phyloP scores from a whole-genome alignment of 495 filamentous ascomycete species.

The Aspergillus baeticus region DNA sequence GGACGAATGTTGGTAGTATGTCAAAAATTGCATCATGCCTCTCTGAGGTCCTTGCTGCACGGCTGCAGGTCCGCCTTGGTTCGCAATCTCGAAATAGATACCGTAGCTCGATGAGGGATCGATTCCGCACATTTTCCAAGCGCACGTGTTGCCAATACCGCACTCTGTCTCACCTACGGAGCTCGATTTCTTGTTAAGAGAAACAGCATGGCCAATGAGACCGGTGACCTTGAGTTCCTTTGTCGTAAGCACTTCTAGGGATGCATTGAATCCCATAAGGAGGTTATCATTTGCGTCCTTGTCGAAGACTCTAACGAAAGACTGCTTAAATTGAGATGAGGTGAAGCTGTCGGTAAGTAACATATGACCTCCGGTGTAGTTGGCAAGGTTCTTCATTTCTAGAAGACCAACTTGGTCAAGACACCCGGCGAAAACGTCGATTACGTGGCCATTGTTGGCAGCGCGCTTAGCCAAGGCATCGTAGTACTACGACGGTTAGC shows the following conservation, averaged over 20 bases:
- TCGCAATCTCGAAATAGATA: constrained; percentile 96
- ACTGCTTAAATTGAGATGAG: constrained; percentile 99
- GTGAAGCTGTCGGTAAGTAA: constrained; percentile 99
- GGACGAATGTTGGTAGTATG: constrained; percentile 97
- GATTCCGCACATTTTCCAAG: constrained; percentile 99
- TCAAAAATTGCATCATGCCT: constrained; percentile 98
- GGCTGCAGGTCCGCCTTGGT: constrained; percentile 84
- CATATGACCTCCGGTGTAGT: constrained; percentile 97
- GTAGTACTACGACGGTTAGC: constrained; percentile 72
- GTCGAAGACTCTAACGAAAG: constrained; percentile 95
- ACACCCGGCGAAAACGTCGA: constrained; percentile 98
- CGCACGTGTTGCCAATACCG: constrained; percentile 98
- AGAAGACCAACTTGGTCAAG: constrained; percentile 96
- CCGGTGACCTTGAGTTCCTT: constrained; percentile 99
- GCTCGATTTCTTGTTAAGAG: constrained; percentile 95
- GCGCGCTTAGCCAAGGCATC: constrained; percentile 94
- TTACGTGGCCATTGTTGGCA: constrained; percentile 93
- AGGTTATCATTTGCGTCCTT: constrained; percentile 94
- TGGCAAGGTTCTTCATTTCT: constrained; percentile 98
- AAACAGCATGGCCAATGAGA: constrained; percentile 94
- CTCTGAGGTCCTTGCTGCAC: constrained; percentile 85
- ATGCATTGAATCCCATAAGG: constrained; percentile 98
- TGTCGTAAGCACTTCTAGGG: constrained; percentile 92
- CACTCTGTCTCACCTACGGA: constrained; percentile 98
- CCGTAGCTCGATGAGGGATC: constrained; percentile 92